Evolutionary conservation across 2,329 filamentous ascomycete genomes (phyloP), one percentile per base, ranked within the genome.

Genomic region (Ophiosphaerella narmari): DNA sequence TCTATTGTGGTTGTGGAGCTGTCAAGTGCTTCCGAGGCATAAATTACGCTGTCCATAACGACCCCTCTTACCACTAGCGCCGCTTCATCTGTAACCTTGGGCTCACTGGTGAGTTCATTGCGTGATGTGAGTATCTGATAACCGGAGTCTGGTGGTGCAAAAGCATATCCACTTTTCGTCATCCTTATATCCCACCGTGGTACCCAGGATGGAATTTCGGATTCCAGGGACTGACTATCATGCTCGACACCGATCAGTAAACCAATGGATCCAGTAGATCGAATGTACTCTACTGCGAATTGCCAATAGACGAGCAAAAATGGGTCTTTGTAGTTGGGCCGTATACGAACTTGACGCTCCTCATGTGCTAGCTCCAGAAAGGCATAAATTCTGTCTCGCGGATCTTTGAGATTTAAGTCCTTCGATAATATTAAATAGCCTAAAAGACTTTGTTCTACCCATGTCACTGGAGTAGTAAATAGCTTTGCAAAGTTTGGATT

Each of bases 371-470:
- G 47, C 16, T 53, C 50, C n/a, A 56, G 35, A 21, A 56, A 53
- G 13, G 54, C 49, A 14, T 46, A 56, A 32, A 56, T 53, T 21
- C 50, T 37, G 31, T 56, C 54, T 24, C 54, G 39, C 21, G 43
- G 21, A 37, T 56, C 44, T 13, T 42, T 48, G 7, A 52, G 31
- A 9, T 43, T 41, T 7, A 52, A 32, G 1, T 40, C 38, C 14
- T 43, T 52, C n/a, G 53, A 45, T n/a, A 52, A 48, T n/a, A 39
- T 47, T 3, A 55, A 38, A 34, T 52, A 55, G 18, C 48, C 49
- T 39, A 55, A n/a, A 8, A 47, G 23, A 16, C 36, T 48, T 32
- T 40, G 32, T 12, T 48, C 33, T 1, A 48, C 45, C 45, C 45
- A 48, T 1, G 45, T 48, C 23, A 16, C 38, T n/a, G 42, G 39